Base-by-base conservation (phyloP, 768 basidiomycete genomes). In the Amanita brunnescens region DNA sequence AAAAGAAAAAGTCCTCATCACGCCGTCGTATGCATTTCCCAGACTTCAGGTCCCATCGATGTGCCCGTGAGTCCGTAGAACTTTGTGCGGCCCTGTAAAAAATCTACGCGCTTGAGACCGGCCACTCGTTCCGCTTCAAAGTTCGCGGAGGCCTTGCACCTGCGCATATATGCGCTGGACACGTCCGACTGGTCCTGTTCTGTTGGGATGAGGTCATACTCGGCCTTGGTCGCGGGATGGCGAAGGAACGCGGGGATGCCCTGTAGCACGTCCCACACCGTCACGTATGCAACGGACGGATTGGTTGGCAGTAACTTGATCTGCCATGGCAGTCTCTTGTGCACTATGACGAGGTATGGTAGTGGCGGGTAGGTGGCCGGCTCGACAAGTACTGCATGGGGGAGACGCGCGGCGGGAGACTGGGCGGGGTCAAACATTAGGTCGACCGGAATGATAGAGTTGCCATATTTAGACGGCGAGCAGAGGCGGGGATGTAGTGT, bases 61-160 rank as follows among this genome's bases (percentile, higher is more conserved):
- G 50, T 51, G 14, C 14, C 21, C 2, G 65, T 68, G 32, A 79
- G 51, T 21, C 77, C 78, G 58, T 60, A 61, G 59, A 79, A 77
- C 20, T 55, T 57, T 12, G 62, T 69, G 14, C 61, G 64, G 34
- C 63, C 69, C 44, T 67, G 61, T 43, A 83, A 61, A 57, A 79
- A 81, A 61, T 83, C 81, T 0, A 83, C 70, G 45, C 78, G 63
- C 61, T 75, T 79, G 16, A 81, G 56, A 0, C 77, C 78, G 58
- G 75, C 75, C 9, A 56, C 56, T 54, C 68, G 65, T 61, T 81
- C 79, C 5, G 43, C 60, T 29, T 59, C 59, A 1, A 60, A 51
- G 10, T 71, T 65, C 0, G 55, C 38, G 12, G 71, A 62, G 10
- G 64, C 61, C 32, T 62, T 59, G 53, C 66, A 76, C 16, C 80